Percentiles rank a stretch among this genome's conserved stretches.
Conservation (phyloP, 2,329 filamentous ascomycete species). For the Aspergillus fructus region DNA sequence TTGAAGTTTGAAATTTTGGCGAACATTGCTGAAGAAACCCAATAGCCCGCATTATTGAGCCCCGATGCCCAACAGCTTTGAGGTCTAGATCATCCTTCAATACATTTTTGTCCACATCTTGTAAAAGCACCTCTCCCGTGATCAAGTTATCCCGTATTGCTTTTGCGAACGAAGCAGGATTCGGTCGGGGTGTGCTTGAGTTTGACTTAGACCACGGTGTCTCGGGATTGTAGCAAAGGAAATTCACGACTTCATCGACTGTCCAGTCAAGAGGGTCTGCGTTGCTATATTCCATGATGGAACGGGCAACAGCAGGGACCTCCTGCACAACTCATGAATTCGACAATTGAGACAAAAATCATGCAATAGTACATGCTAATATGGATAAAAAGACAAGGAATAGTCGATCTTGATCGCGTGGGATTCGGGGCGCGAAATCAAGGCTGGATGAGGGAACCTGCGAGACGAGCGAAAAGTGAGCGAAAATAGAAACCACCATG, state of each 20-base stretch:
- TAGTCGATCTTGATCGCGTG: not conserved
- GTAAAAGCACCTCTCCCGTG: constrained; percentile 64
- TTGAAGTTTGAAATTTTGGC: constrained; percentile 43
- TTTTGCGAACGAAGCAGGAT: constrained; percentile 53
- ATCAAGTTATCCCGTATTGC: constrained; percentile 63
- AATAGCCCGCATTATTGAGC: constrained; percentile 59
- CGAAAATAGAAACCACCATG: not conserved
- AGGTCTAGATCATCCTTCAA: constrained; percentile 60
- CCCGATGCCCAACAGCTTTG: constrained; percentile 57
- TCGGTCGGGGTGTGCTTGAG: constrained; percentile 46
- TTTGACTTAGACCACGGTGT: constrained; percentile 41
- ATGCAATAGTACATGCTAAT: not conserved
- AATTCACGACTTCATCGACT: constrained; percentile 63
- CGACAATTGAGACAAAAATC: not conserved
- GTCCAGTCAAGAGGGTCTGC: constrained; percentile 75
- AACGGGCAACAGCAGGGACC: not conserved
- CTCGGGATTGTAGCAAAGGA: constrained; percentile 59
- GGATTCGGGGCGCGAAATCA: not conserved
- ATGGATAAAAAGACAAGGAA: not conserved
- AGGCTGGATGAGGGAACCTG: not conserved
- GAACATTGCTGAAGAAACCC: constrained; percentile 56
- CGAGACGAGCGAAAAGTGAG: not conserved
- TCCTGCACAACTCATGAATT: not conserved
- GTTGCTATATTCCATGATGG: constrained; percentile 28
- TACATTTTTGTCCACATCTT: constrained; percentile 50